Percentiles rank a stretch among this genome's conserved stretches.
These are phyloP conservation scores for Albophoma yamanashiensis DNA, from an alignment of 2,329 filamentous ascomycete species.

Conservation along the genomic window DNA sequence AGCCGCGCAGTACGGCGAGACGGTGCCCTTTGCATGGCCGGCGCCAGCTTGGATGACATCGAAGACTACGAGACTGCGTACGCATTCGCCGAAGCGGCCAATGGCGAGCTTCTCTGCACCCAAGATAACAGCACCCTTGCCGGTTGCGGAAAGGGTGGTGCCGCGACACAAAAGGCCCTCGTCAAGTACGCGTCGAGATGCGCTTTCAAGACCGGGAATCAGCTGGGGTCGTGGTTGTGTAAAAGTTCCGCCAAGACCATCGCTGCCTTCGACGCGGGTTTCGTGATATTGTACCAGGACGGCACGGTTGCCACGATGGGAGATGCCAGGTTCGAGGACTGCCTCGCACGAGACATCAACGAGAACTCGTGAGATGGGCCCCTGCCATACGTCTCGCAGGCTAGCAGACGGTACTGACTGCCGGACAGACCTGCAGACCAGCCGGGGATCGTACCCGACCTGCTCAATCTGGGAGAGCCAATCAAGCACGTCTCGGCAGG, in stretches of 20 bases:
- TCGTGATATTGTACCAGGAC: slow-evolving; percentile 31
- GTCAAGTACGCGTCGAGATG: slow-evolving; percentile 12
- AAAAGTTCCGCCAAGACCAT: slow-evolving; percentile 24
- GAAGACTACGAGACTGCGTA: slow-evolving; percentile 1
- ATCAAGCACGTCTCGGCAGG: slow-evolving; percentile 44
- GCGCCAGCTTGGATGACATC: slow-evolving; percentile 5
- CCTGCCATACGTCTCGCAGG: not conserved
- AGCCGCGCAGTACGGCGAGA: slow-evolving; percentile 10
- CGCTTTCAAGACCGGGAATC: slow-evolving; percentile 5
- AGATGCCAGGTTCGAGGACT: slow-evolving; percentile 45
- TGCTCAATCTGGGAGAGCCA: slow-evolving; percentile 38
- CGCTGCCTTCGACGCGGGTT: slow-evolving; percentile 37
- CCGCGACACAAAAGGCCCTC: slow-evolving; percentile 3
- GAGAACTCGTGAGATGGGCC: slow-evolving; percentile 20
- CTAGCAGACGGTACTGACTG: slow-evolving; percentile 3
- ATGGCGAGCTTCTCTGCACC: slow-evolving; percentile 7
- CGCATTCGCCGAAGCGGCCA: slow-evolving; percentile 6
- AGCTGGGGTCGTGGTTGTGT: slow-evolving; percentile 11
- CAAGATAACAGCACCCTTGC: not conserved
- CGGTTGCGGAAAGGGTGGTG: not conserved
- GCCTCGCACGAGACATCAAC: slow-evolving; percentile 40
- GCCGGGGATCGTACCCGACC: slow-evolving; percentile 35
- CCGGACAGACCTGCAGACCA: slow-evolving; percentile 28
- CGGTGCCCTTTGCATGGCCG: slow-evolving; percentile 10
- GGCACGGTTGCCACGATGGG: slow-evolving; percentile 43